Evolutionary conservation across 2,329 filamentous ascomycete genomes (phyloP).

Genomic region (Pyrenophora graminea): DNA sequence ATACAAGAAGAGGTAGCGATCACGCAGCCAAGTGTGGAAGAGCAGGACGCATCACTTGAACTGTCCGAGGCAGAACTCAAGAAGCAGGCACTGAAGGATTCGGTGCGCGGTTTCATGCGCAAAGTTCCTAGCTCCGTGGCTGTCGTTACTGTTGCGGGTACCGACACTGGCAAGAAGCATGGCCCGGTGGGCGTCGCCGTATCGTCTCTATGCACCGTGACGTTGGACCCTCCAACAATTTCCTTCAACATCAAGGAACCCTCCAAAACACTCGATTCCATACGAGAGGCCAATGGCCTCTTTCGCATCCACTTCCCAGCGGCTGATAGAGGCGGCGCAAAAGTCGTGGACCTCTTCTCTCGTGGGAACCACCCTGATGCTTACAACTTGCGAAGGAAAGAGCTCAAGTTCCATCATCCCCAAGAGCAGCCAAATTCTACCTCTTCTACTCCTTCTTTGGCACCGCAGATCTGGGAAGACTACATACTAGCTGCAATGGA

Average conservation of each 20-base stretch:
- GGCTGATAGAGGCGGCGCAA: conserved; percentile 33
- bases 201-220: conserved; percentile 65
- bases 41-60: background rate
- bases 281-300: conserved; percentile 47
- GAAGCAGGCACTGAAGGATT: conserved; percentile 10
- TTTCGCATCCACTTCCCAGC: conserved; percentile 59
- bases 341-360: conserved; percentile 37
- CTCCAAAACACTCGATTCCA: conserved; percentile 60
- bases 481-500: conserved; percentile 36
- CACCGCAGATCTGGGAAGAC: conserved; percentile 23
- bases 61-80: conserved; percentile 4
- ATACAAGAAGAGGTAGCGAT: background rate
- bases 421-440: background rate
- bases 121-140: conserved; percentile 61
- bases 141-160: conserved; percentile 53
- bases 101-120: conserved; percentile 53
- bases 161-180: conserved; percentile 17
- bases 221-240: conserved; percentile 61
- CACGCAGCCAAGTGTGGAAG: conserved; percentile 1
- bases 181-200: conserved; percentile 56
- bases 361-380: conserved; percentile 31
- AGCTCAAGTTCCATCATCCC: conserved; percentile 14
- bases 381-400: conserved; percentile 22
- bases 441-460: conserved; percentile 6
- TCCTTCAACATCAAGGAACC: conserved; percentile 65